A percentile compares a stretch with the other conserved stretches of the same genome.
These are phyloP conservation scores for Dactylellina parvicollis DNA, from an alignment of 2,329 filamentous ascomycete genomes.

Conservation along the genomic window DNA sequence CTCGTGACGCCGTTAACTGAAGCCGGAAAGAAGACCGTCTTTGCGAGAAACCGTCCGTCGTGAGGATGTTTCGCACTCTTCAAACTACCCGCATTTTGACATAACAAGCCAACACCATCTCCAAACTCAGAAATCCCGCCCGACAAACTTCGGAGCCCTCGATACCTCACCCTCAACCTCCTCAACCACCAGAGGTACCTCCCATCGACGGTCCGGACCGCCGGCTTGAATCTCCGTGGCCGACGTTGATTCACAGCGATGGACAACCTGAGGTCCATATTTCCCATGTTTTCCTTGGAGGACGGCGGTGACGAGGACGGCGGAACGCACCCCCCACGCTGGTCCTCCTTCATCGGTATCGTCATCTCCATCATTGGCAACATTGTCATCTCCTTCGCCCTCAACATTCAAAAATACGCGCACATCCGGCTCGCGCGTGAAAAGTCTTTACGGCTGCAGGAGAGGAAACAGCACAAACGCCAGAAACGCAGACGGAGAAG, in stretches of 20 bases:
- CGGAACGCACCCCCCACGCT: conserved; percentile 64
- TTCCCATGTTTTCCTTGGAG: neutral
- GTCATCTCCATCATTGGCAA: conserved; percentile 92
- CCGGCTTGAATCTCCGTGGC: conserved; percentile 17
- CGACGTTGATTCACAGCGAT: conserved; percentile 22
- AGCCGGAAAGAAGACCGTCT: neutral
- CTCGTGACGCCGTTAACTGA: neutral
- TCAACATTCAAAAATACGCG: conserved; percentile 96
- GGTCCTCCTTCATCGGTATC: conserved; percentile 96
- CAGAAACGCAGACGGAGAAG: conserved; percentile 57
- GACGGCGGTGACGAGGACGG: conserved; percentile 15
- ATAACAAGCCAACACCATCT: conserved; percentile 26
- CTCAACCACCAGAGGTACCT: neutral
- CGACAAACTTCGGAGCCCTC: conserved; percentile 34
- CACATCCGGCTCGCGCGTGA: conserved; percentile 84
- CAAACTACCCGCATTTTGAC: neutral
- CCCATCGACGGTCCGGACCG: conserved; percentile 26
- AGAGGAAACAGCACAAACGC: conserved; percentile 57
- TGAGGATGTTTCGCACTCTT: conserved; percentile 24
- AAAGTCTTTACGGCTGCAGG: conserved; percentile 63
- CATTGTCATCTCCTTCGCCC: conserved; percentile 88
- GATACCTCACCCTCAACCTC: conserved; percentile 17
- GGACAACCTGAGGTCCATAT: conserved; percentile 15
- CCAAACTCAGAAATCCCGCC: conserved; percentile 35
- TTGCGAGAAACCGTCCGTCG: conserved; percentile 6